A percentile compares a stretch with the other conserved stretches of the same genome.
These are phyloP conservation scores for Moringa oleifera DNA, from an alignment of 345 rosid genomes.

Conservation along the genomic window DNA sequence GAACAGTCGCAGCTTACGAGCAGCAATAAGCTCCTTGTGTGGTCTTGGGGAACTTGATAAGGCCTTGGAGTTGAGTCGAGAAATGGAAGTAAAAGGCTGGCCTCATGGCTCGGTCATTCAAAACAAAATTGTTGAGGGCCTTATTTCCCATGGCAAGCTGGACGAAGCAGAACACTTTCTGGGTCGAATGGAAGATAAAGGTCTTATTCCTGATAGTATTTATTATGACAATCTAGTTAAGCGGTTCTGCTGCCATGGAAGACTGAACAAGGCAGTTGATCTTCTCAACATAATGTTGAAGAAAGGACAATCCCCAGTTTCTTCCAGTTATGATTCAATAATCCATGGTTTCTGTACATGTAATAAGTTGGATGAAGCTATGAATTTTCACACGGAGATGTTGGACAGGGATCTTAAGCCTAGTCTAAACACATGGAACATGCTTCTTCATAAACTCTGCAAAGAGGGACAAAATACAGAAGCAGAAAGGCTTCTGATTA, in stretches of 20 bases:
- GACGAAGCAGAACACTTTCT: slow-evolving; percentile 51
- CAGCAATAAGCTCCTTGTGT: slow-evolving; percentile 31
- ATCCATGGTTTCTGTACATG: slow-evolving; percentile 36
- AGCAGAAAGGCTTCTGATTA: slow-evolving; percentile 49
- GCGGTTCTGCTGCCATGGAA: slow-evolving; percentile 38
- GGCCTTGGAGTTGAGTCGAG: slow-evolving; percentile 42
- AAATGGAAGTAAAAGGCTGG: slow-evolving; percentile 53
- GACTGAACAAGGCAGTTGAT: slow-evolving; percentile 42
- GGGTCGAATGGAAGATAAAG: slow-evolving; percentile 35
- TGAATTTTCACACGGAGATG: slow-evolving; percentile 67
- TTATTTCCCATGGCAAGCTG: slow-evolving; percentile 38
- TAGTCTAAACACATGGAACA: slow-evolving; percentile 40
- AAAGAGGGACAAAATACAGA: slow-evolving; percentile 37
- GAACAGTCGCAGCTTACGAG: slow-evolving; percentile 52
- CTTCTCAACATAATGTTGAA: slow-evolving; percentile 65
- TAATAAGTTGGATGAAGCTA: slow-evolving; percentile 38
- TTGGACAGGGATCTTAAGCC: slow-evolving; percentile 46
- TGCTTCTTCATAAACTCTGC: slow-evolving; percentile 36
- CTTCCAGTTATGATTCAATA: slow-evolving; percentile 54
- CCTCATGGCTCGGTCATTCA: slow-evolving; percentile 39
- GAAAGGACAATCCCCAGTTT: slow-evolving; percentile 39
- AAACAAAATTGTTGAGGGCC: slow-evolving; percentile 37
- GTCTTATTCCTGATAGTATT: slow-evolving; percentile 27
- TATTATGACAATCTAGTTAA: slow-evolving; percentile 53
- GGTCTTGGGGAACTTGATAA: slow-evolving; percentile 40